Evolutionary conservation across 257 asterid species (phyloP).

Genomic region (Solanum arcanum): DNA sequence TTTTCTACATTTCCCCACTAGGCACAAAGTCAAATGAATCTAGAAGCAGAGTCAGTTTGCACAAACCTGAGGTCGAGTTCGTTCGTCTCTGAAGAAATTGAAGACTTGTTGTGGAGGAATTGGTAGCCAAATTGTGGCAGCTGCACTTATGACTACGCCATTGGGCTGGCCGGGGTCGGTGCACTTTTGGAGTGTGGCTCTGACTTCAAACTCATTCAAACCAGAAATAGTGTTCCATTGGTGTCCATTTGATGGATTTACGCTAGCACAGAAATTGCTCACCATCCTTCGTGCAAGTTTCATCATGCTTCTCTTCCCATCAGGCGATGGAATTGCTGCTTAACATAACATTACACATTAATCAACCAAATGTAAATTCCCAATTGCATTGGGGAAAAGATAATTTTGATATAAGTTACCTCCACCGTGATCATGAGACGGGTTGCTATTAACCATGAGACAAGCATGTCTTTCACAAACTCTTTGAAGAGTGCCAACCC

Average conservation of each 20-base stretch:
- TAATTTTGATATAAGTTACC: constrained; percentile 18
- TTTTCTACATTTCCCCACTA: not conserved
- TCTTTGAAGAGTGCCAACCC: constrained; percentile 80
- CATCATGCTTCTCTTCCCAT: constrained; percentile 91
- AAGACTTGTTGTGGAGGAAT: constrained; percentile 57
- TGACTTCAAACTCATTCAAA: constrained; percentile 61
- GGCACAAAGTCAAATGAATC: not conserved
- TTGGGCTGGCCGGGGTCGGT: constrained; percentile 80
- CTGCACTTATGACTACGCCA: constrained; percentile 78
- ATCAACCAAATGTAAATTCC: not conserved
- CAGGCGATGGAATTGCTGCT: constrained; percentile 60
- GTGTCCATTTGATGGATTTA: constrained; percentile 60
- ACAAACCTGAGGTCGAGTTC: constrained; percentile 69
- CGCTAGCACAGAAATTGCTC: constrained; percentile 65
- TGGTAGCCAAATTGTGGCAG: constrained; percentile 93
- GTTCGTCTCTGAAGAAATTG: constrained; percentile 63
- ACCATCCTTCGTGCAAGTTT: constrained; percentile 91
- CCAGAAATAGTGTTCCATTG: constrained; percentile 71
- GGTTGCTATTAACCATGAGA: constrained; percentile 48
- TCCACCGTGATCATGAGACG: constrained; percentile 70
- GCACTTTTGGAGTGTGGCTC: constrained; percentile 61
- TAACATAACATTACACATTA: not conserved
- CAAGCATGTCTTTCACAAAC: constrained; percentile 80
- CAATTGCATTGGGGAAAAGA: not conserved
- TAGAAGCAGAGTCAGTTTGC: not conserved